phyloP scores from a whole-genome alignment of 495 filamentous ascomycete genomes.

The Lentithecium fluviatile region DNA sequence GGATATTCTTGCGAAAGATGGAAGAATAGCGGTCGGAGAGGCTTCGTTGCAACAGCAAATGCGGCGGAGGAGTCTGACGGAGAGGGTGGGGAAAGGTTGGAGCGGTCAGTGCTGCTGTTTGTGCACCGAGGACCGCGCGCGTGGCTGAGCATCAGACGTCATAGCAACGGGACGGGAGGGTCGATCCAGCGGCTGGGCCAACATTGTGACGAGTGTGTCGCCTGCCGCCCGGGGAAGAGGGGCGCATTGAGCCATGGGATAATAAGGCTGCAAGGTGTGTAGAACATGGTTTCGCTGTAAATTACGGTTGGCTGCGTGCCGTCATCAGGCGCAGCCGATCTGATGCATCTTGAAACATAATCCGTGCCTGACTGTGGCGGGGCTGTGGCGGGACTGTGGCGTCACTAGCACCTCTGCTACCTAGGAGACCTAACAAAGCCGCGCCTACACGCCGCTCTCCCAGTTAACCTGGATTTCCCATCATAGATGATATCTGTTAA shows the following conservation, averaged over 20 bases:
- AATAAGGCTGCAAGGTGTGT: not conserved
- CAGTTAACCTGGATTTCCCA: too few species aligned
- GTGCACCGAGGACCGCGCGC: not conserved
- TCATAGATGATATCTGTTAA: too few species aligned
- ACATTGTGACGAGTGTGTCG: not conserved
- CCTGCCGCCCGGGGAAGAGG: not conserved
- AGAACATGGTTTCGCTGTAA: not conserved
- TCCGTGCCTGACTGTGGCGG: too few species aligned
- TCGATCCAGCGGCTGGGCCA: not conserved
- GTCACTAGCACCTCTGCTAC: too few species aligned
- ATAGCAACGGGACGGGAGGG: not conserved
- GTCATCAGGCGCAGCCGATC: too few species aligned
- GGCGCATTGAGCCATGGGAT: not conserved
- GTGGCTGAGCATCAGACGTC: slow-evolving; percentile 12
- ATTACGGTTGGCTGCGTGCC: too few species aligned
- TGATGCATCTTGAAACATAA: too few species aligned
- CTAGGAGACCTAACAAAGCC: too few species aligned
- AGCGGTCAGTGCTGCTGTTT: slow-evolving; percentile 3
- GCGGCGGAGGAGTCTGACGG: not conserved
- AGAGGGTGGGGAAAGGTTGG: not conserved
- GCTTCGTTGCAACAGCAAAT: not conserved
- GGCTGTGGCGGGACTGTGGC: too few species aligned
- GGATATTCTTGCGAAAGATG: not conserved
- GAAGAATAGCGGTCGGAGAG: not conserved
- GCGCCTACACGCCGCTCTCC: too few species aligned